Conservation (phyloP, 2,329 filamentous ascomycete species). For the Seiridium unicorne region DNA sequence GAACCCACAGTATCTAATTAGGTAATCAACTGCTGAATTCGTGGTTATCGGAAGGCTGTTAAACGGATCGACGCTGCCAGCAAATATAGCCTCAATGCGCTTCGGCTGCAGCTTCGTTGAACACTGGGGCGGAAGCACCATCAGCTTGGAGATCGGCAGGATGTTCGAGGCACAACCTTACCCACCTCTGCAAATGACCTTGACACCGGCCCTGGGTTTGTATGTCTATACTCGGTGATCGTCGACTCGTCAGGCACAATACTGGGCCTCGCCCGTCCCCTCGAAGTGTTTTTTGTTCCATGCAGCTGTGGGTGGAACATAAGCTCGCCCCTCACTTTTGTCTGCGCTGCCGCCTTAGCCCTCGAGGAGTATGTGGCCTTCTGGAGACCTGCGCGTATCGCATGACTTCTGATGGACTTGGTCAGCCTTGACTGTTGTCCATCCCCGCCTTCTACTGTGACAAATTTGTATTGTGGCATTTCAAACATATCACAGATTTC, state of each 20-base stretch:
- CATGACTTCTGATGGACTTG: slow-evolving; percentile 1
- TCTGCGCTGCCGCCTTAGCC: not conserved
- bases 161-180: not conserved
- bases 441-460: not conserved
- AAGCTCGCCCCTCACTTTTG: not conserved
- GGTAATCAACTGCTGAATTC: slow-evolving; percentile 1
- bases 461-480: slow-evolving; percentile 3
- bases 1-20: slow-evolving; percentile 9
- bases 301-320: not conserved
- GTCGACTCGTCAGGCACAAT: not conserved
- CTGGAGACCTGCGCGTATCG: slow-evolving; percentile 2
- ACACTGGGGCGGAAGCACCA: not conserved
- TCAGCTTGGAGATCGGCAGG: not conserved
- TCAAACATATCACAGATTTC: not conserved
- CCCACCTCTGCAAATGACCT: not conserved
- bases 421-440: not conserved
- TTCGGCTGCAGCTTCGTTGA: not conserved
- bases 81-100: not conserved
- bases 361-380: not conserved
- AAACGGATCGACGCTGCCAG: slow-evolving; percentile 5
- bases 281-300: not conserved
- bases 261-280: not conserved
- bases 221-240: not conserved
- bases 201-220: not conserved
- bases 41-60: not conserved